These are phyloP conservation scores for Botrytis pseudocinerea DNA, from an alignment of 2,329 filamentous ascomycete genomes.

Conservation along the genomic window DNA sequence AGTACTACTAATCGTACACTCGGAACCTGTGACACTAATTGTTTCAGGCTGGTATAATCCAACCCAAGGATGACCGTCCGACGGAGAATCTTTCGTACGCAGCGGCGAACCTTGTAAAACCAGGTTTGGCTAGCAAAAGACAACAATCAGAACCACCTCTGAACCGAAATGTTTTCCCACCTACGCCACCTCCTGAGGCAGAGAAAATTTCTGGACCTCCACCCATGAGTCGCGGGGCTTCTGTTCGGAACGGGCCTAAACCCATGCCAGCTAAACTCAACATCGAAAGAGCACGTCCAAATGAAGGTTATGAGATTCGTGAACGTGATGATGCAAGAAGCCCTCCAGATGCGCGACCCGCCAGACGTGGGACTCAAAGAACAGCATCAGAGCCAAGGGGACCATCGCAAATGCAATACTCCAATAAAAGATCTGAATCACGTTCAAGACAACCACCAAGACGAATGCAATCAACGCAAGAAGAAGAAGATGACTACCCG, in stretches of 20 bases:
- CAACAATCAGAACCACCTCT: constrained; percentile 84
- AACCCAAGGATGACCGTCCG: constrained; percentile 75
- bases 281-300: constrained; percentile 56
- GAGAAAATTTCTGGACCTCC: constrained; percentile 55
- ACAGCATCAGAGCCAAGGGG: constrained; percentile 54
- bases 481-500: constrained; percentile 63
- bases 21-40: constrained; percentile 27
- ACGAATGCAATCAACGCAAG: constrained; percentile 41
- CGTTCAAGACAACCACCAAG: constrained; percentile 26
- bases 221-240: constrained; percentile 54
- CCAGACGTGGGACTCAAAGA: constrained; percentile 47
- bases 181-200: constrained; percentile 94
- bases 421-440: constrained; percentile 39
- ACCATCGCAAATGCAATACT: constrained; percentile 41
- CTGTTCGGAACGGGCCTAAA: constrained; percentile 62
- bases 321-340: constrained; percentile 36
- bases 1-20: constrained; percentile 37
- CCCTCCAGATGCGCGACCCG: constrained; percentile 39
- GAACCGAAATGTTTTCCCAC: constrained; percentile 82
- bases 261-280: constrained; percentile 63
- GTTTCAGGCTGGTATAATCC: constrained; percentile 50
- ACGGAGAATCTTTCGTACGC: constrained; percentile 85
- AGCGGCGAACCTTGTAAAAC: constrained; percentile 89
- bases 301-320: constrained; percentile 43
- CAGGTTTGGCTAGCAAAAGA: constrained; percentile 74